Base-by-base conservation (phyloP, 2,329 filamentous ascomycete species). In the Aspergillus pseudotamarii region DNA sequence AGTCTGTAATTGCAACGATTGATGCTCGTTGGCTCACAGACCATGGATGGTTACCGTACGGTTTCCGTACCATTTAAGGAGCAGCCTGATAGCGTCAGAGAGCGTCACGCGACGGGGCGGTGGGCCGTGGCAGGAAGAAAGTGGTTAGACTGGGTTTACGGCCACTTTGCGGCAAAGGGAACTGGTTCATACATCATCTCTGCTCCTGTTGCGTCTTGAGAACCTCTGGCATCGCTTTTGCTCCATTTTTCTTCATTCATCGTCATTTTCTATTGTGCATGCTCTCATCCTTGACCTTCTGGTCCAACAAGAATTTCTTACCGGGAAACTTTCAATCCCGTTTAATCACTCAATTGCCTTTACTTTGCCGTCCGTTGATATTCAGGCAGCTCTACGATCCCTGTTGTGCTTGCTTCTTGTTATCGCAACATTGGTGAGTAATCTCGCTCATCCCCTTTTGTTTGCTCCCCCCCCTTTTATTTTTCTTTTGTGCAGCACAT, bases 101-200 rank as follows among this genome's bases (percentile, higher is more conserved):
- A 62, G 71, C 72, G 75, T 77, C 74, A 77, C 73, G 70, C 68
- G 71, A 68, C 55, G 64, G 62, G 67, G 66, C 66, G 65, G 73
- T 76, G 73, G 74, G 70, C 69, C 72, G 64, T 73, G 75, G 73
- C 71, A 76, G 70, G 69, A 75, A 69, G 66, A 64, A 68, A 64
- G 66, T 62, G 65, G 66, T 69, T 69, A 65, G 66, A 14, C 64
- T 61, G 61, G 57, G n/a, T 57, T 59, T 69, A 71, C 64, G 65
- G 62, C 68, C 69, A 69, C 69, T 61, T 46, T 53, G 36, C 53
- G 34, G 59, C 41, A 59, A 28, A 28, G n/a, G 55, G 26, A 8
- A 57, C 45, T 23, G 32, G 36, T 55, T 69, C 73, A 74, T 76
- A 74, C 73, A 76, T 76, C 73, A 76, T 75, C 66, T 63, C 63